phyloP scores from a whole-genome alignment of 257 asterid genomes.

The Penstemon eatonii region DNA sequence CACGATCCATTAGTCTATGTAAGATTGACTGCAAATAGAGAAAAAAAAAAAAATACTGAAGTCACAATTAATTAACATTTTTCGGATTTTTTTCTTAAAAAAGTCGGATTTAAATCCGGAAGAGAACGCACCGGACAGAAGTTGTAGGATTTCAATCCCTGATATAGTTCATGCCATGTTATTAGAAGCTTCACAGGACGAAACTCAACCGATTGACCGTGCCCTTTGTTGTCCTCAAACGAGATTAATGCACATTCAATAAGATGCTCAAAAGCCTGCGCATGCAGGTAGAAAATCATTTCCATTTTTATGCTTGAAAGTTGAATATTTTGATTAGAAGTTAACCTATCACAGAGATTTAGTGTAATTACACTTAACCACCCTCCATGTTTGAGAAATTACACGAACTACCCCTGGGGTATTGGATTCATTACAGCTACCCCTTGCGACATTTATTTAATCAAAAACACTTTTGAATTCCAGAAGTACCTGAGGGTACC shows the following conservation, averaged over 20 bases:
- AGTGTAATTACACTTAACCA: too few relatives aligned
- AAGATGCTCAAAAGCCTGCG: slow-evolving; percentile 97
- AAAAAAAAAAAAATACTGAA: neutral
- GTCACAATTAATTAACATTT: neutral
- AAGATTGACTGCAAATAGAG: slow-evolving; percentile 34
- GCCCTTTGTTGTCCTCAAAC: slow-evolving; percentile 69
- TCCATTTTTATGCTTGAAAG: neutral
- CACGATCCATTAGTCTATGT: slow-evolving; percentile 42
- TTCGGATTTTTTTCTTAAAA: neutral
- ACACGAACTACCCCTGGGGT: too few relatives aligned
- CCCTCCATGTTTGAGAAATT: too few relatives aligned
- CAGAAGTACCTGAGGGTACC: neutral
- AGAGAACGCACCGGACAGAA: slow-evolving; percentile 76
- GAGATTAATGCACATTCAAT: slow-evolving; percentile 71
- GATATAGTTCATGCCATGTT: slow-evolving; percentile 69
- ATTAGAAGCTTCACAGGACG: slow-evolving; percentile 82
- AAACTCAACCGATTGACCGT: slow-evolving; percentile 71
- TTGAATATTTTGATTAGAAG: neutral
- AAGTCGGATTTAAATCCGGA: neutral
- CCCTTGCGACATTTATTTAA: slow-evolving; percentile 2
- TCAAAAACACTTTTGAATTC: slow-evolving; percentile 3
- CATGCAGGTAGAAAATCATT: slow-evolving; percentile 42
- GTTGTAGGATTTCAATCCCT: slow-evolving; percentile 67
- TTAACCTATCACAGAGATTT: neutral
- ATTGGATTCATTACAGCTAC: neutral